phyloP scores from a whole-genome alignment of 441 rosid genomes.

The Euphorbia schlechtendalii region DNA sequence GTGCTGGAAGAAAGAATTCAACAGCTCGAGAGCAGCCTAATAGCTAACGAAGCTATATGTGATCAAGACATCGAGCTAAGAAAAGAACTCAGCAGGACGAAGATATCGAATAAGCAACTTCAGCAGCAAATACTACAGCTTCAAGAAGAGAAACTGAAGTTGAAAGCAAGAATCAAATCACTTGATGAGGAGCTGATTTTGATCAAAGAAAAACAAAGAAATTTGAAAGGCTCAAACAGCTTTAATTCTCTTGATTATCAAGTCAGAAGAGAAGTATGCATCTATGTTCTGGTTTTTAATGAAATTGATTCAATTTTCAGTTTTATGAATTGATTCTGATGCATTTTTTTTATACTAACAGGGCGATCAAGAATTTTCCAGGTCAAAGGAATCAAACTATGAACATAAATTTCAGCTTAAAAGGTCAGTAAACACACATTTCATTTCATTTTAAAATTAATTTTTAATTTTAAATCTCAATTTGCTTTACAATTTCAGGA shows the following conservation, averaged over 20 bases:
- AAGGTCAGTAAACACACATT: conserved; percentile 22
- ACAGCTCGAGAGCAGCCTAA: conserved; percentile 28
- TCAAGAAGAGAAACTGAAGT: conserved; percentile 39
- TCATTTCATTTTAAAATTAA: background rate
- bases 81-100: conserved; percentile 32
- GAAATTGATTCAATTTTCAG: background rate
- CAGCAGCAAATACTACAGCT: conserved; percentile 35
- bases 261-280: conserved; percentile 26
- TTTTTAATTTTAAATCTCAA: too few relatives aligned
- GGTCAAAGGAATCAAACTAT: conserved; percentile 30
- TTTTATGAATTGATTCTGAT: background rate
- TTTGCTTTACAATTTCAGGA: conserved; percentile 15
- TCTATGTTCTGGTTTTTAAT: background rate
- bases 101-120: conserved; percentile 35
- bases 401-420: conserved; percentile 28
- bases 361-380: conserved; percentile 33
- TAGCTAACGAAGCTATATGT: conserved; percentile 24
- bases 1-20: conserved; percentile 38
- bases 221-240: conserved; percentile 16
- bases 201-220: conserved; percentile 33
- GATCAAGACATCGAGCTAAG: conserved; percentile 31
- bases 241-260: conserved; percentile 17
- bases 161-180: conserved; percentile 24
- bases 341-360: conserved; percentile 6
- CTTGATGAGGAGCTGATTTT: conserved; percentile 37